A percentile compares a stretch with the other conserved stretches of the same genome.
phyloP scores from a whole-genome alignment of 2,329 filamentous ascomycete genomes.

The Colletotrichum sp. region DNA sequence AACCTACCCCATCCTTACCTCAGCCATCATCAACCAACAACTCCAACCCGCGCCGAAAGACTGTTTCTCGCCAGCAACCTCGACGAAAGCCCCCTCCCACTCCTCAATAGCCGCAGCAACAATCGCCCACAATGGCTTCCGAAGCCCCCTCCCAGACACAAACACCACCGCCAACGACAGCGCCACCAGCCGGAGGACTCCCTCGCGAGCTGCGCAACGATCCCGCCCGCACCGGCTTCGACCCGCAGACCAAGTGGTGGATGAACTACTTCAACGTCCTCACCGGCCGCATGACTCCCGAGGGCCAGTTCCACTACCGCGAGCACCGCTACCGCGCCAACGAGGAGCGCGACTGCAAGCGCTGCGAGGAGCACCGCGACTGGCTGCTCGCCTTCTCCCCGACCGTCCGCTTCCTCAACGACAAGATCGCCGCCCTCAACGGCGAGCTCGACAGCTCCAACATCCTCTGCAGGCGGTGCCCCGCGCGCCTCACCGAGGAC shows the following conservation, averaged over 20 bases:
- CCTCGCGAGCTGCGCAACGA: constrained; percentile 57
- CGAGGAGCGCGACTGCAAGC: constrained; percentile 78
- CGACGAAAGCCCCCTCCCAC: not conserved
- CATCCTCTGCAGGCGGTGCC: constrained; percentile 83
- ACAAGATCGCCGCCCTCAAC: constrained; percentile 81
- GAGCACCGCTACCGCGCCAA: constrained; percentile 76
- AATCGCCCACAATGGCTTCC: not conserved
- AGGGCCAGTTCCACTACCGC: constrained; percentile 78
- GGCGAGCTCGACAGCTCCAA: constrained; percentile 76
- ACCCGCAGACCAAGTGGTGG: constrained; percentile 69
- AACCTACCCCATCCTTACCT: not conserved
- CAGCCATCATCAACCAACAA: not conserved
- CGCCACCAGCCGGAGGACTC: not conserved
- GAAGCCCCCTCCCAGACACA: constrained; percentile 7
- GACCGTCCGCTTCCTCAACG: constrained; percentile 83
- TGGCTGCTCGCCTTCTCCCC: constrained; percentile 87
- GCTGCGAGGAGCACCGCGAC: constrained; percentile 82
- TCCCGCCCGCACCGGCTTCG: constrained; percentile 66
- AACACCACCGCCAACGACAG: constrained; percentile 1
- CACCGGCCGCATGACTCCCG: constrained; percentile 71
- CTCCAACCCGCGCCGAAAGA: not conserved
- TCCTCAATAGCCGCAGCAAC: not conserved
- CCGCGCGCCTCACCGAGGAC: constrained; percentile 58
- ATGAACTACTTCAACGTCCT: constrained; percentile 87
- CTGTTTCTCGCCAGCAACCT: not conserved